Evolutionary conservation across 1,284 basidiomycete species (phyloP).

Genomic region (Malassezia arunalokei): DNA sequence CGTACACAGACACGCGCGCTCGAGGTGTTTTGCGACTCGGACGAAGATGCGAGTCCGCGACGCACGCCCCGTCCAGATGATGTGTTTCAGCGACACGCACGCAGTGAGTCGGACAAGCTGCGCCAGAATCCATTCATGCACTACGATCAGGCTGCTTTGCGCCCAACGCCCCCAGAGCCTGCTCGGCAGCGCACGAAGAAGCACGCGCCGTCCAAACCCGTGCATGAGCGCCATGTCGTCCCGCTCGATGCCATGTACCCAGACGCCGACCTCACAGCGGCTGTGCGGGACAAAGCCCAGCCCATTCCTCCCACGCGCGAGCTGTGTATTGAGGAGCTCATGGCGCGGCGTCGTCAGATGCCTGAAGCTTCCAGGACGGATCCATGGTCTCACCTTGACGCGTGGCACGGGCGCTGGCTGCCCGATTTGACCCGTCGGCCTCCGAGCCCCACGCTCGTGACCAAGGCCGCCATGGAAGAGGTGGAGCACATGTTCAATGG

Average conservation of each 20-base stretch:
- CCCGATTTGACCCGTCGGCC: conserved; percentile 15
- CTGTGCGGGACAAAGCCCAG: conserved; percentile 6
- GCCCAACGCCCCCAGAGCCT: background rate
- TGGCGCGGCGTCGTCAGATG: conserved; percentile 16
- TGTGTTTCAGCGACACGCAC: conserved; percentile 8
- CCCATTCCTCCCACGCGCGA: conserved; percentile 17
- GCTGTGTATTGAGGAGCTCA: conserved; percentile 30
- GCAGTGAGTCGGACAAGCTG: conserved; percentile 30
- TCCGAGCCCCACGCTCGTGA: conserved; percentile 34
- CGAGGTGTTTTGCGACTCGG: conserved; percentile 44
- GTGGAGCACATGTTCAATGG: conserved; percentile 44
- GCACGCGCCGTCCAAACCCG: conserved; percentile 3
- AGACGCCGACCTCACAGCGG: conserved; percentile 11
- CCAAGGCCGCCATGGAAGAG: conserved; percentile 33
- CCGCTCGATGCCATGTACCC: conserved; percentile 35
- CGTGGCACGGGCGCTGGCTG: conserved; percentile 25
- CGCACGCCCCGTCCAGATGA: background rate
- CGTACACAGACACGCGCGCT: conserved; percentile 18
- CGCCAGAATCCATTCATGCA: conserved; percentile 33
- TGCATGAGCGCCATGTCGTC: conserved; percentile 27
- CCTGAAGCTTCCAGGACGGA: conserved; percentile 17
- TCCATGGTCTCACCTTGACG: conserved; percentile 35
- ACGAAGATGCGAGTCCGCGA: conserved; percentile 46
- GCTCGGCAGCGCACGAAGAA: conserved; percentile 4
- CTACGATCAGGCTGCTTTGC: conserved; percentile 17